Base-by-base conservation (phyloP, 257 asterid species). In the Rhazya stricta region DNA sequence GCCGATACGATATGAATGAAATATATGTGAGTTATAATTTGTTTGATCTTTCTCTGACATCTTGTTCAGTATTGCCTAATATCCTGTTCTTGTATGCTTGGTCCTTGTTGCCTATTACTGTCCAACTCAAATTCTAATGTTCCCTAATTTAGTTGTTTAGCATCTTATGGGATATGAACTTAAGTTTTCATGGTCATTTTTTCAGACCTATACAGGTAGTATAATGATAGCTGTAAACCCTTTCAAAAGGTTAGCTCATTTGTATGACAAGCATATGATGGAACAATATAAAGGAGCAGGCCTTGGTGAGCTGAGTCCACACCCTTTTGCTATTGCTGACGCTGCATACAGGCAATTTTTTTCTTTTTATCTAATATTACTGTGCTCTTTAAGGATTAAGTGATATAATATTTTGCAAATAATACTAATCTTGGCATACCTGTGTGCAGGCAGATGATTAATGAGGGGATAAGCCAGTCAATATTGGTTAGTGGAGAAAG, bases 401-500 rank as follows among this genome's bases (percentile, higher is more conserved):
- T 54, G 8, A 68, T 74, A 19, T 77, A 51, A 67, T 73, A 63
- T 51, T 57, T 39, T 36, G 67, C 50, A 66, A 54, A 42, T 70
- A 39, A 73, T 82, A 76, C 57, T 79, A 65, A 71, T 67, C 34
- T 11, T 34, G 67, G 61, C 36, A 32, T 75, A 79, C 65, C 79
- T 58, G 57, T 67, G 9, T 84, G 82, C 89, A 93, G 98, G 88
- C 90, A 83, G 83, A 88, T 93, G 97, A 88, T 93, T 58, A 84
- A 85, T 72, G 97, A 91, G 71, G 86, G 85, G 69, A 81, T 86
- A 71, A 88, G 96, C 83, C 97, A 93, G 76, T 66, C 98, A 39
- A 93, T 93, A 82, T 86, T 93, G 89, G 98, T 93, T 53, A 93
- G 98, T 83, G 98, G 98, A 75, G 98, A 93, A 85, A 93, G 98